These are phyloP conservation scores for Anthracocystis panici-leucophaei DNA, from an alignment of 1,284 basidiomycete species.

Conservation along the genomic window DNA sequence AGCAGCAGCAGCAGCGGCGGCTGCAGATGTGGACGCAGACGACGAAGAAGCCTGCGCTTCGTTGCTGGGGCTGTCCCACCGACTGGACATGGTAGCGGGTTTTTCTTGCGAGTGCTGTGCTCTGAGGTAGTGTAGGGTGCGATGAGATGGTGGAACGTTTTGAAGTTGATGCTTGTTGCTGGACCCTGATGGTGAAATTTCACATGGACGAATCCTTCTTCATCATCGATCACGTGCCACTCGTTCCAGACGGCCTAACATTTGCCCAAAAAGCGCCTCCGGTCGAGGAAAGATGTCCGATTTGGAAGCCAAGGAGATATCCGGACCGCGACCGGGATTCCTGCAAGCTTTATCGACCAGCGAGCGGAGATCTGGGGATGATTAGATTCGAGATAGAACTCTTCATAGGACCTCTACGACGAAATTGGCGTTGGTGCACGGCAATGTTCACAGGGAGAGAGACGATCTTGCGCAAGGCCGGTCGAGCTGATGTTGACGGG, in stretches of 20 bases:
- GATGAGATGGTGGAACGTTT: not conserved
- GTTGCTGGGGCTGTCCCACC: constrained; percentile 29
- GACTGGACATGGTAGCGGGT: constrained; percentile 65
- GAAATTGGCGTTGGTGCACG: too few relatives aligned
- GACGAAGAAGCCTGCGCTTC: constrained; percentile 36
- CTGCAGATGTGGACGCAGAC: constrained; percentile 19
- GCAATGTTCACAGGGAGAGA: too few relatives aligned
- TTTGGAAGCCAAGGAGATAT: constrained; percentile 8
- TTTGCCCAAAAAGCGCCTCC: constrained; percentile 74
- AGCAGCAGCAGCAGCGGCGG: constrained; percentile 18
- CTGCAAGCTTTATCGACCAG: constrained; percentile 11
- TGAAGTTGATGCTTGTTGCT: not conserved
- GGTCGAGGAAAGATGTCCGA: constrained; percentile 17
- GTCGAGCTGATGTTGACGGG: too few relatives aligned
- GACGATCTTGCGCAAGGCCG: too few relatives aligned
- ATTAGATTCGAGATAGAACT: not conserved
- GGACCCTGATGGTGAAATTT: too few relatives aligned
- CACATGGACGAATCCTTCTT: not conserved
- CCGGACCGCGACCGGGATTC: constrained; percentile 31
- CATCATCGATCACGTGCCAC: constrained; percentile 7
- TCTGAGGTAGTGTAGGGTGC: not conserved
- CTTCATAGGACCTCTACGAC: not conserved
- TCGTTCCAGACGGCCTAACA: constrained; percentile 66
- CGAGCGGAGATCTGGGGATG: constrained; percentile 15
- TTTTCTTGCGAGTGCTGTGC: constrained; percentile 85